phyloP scores from a whole-genome alignment of 2,329 filamentous ascomycete species.

The Magnaporthales sp. region DNA sequence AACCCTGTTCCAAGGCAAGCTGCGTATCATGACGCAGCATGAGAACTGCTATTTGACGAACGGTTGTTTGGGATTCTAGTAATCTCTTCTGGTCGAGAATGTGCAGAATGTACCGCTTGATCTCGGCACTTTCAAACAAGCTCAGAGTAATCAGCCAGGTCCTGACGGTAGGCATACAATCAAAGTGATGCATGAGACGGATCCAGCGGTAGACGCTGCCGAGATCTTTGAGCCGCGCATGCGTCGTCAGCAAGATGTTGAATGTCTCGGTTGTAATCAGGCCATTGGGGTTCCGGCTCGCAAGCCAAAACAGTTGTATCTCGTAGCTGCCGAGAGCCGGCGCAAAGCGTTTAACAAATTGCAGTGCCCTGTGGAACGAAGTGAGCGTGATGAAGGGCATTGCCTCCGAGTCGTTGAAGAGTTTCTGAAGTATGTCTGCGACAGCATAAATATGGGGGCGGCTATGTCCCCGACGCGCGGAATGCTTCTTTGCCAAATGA shows the following conservation, averaged over 20 bases:
- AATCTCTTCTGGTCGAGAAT: constrained; percentile 37
- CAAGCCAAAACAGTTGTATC: constrained; percentile 25
- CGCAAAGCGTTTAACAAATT: constrained; percentile 25
- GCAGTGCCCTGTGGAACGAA: constrained; percentile 34
- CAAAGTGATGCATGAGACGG: constrained; percentile 29
- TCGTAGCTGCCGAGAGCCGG: constrained; percentile 8
- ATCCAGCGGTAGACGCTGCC: constrained; percentile 31
- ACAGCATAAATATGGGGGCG: constrained; percentile 13
- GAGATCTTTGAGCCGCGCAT: constrained; percentile 30
- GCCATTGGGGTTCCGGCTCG: background rate
- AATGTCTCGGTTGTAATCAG: constrained; percentile 35
- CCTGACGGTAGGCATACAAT: constrained; percentile 29
- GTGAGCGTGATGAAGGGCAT: constrained; percentile 25
- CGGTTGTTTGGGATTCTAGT: constrained; percentile 25
- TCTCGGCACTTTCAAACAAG: constrained; percentile 52
- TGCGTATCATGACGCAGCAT: constrained; percentile 36
- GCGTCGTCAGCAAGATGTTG: constrained; percentile 36
- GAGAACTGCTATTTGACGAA: constrained; percentile 28
- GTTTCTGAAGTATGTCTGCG: constrained; percentile 24
- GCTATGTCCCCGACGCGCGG: background rate
- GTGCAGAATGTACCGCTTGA: constrained; percentile 34
- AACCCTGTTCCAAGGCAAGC: constrained; percentile 18
- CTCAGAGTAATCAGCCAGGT: constrained; percentile 41
- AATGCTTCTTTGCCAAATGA: background rate
- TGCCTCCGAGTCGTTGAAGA: constrained; percentile 27